Base-by-base conservation (phyloP, 2,329 filamentous ascomycete genomes). In the Aspergillus sp. region DNA sequence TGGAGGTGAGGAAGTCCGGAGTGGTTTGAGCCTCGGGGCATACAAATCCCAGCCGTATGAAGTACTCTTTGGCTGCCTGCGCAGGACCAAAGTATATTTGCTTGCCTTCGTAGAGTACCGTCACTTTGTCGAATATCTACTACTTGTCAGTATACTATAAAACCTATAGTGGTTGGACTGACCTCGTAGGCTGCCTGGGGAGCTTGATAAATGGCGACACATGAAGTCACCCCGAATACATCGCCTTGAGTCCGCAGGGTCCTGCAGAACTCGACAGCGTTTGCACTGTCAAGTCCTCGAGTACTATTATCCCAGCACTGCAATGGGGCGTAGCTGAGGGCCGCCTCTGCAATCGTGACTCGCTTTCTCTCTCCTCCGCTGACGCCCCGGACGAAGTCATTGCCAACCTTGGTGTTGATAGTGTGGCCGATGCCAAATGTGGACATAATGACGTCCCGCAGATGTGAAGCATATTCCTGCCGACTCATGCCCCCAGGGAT, bases 81-180 rank as follows among this genome's bases (percentile, higher is more conserved):
- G 84, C 81, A 0, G 81, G 81, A 0, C 89, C 89, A 62, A 87
- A 58, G 13, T 58, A 63, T 11, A 63, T 60, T 36, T 63, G 61
- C 5, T 42, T 49, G 4, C 62, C 62, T 41, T 62, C 86, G 65
- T 91, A 89, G 0, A 91, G 76, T 0, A 91, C 84, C 0, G 83
- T 78, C 0, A 83, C 83, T 67, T 89, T 90, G 70, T 91, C 87
- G 62, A 91, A 56, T 5, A 58, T 20, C 50, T 53, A 36, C 18
- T 11, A 26, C 13, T 15, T 9, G 39, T 52, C 24, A 52, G 49
- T 30, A 43, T 9, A 13, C 12, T 8, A 5, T 11, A 15, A 6
- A 7, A 12, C 39, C 9, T 13, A 34, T 2, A 24, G 9, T n/a
- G 2, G 11, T 11, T 20, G 17, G 7, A 44, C 50, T 11, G 38